Percentiles rank a stretch among this genome's conserved stretches.
Conservation (phyloP, 192 early-diverging fungal genomes). For the Spinellus fusiger region DNA sequence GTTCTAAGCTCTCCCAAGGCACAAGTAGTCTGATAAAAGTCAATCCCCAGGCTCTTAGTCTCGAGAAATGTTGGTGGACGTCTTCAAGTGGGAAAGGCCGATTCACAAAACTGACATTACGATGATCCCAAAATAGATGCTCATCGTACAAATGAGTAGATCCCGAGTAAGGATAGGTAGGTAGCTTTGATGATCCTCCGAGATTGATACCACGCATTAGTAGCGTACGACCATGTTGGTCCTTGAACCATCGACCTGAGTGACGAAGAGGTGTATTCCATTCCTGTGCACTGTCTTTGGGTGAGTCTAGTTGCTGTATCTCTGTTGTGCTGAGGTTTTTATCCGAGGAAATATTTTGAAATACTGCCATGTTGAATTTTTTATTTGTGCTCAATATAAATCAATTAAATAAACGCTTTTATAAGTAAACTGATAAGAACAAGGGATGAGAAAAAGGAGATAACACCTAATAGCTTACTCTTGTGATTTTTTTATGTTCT, state of each 20-base stretch:
- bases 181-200: conserved; percentile 73
- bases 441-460: no score
- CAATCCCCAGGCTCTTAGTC: conserved; percentile 71
- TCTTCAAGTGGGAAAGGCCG: conserved; percentile 73
- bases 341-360: no score
- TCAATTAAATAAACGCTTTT: no score
- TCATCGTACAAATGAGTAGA: conserved; percentile 54
- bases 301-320: no score
- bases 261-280: conserved; percentile 5
- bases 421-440: no score
- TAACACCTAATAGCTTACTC: no score
- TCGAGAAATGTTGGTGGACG: conserved; percentile 67
- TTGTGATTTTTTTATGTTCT: no score
- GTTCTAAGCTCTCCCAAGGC: conserved; percentile 80
- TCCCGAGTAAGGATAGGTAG: conserved; percentile 56
- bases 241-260: conserved; percentile 37
- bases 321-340: no score
- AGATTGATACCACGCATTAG: conserved; percentile 75
- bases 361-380: no score
- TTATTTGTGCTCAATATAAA: no score
- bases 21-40: conserved; percentile 74
- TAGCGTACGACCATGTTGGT: conserved; percentile 49
- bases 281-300: conserved; percentile 19
- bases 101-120: conserved; percentile 70
- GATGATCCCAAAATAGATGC: conserved; percentile 59